Base-by-base conservation (phyloP, 75 land plant species). In the Pinus tabuliformis region DNA sequence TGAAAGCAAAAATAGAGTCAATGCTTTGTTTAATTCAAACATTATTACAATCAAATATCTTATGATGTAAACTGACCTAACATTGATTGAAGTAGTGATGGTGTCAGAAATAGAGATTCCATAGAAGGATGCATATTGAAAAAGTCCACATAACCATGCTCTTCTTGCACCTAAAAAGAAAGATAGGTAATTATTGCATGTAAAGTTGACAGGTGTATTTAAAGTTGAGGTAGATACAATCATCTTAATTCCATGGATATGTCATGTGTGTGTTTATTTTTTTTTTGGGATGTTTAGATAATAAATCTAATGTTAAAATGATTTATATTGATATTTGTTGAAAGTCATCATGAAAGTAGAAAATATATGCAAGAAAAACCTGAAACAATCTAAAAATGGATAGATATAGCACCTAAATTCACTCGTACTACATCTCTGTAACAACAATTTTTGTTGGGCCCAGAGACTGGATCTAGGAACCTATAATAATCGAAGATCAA, bases 91-190 rank as follows among this genome's bases (percentile, higher is more conserved):
- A 62, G 92, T 65, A 12, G 90, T 88, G 70, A 85, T 85, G 20
- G 87, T 85, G 70, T 90, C 87, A n/a, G 87, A 90, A 57, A 88
- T 75, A 3, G 79, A 78, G 11, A 65, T 68, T 30, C 90, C 92
- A 74, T 75, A 76, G 22, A 87, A 75, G 62, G 75, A 76, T 5
- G 75, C 33, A 15, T 86, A 73, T 42, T 83, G 83, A 15, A 87
- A 49, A 5, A 90, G 73, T n/a, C 85, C 92, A 72, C 86, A 87
- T 7, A 78, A 0, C 80, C 79, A 79, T 20, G 76, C 68, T 57
- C 82, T 82, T 57, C 57, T 80, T 49, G 57, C 70, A 61, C 88
- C 90, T 89, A 20, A 65, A 37, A n/a, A 37, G 18, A 60, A 36
- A 76, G n/a, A 37, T 3, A 39, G 0, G 42, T 5, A 39, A 39